Conservation (phyloP, 805 yeast genomes). For the Komagataella pastoris region DNA sequence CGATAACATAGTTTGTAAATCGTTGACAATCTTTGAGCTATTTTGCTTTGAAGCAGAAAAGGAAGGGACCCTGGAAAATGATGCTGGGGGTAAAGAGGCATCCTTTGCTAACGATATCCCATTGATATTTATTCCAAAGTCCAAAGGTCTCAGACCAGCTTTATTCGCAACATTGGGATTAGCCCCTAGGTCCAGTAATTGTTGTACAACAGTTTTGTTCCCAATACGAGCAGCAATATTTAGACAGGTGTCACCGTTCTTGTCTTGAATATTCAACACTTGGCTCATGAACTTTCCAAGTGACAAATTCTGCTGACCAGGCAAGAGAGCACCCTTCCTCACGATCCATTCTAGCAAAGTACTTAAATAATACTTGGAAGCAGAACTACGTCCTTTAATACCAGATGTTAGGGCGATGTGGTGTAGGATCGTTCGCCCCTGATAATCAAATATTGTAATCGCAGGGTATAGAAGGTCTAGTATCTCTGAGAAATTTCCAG, state of each 20-base stretch:
- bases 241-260: constrained; percentile 89
- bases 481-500: constrained; percentile 57
- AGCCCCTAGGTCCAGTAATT: constrained; percentile 79
- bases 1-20: constrained; percentile 35
- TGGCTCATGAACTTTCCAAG: constrained; percentile 48
- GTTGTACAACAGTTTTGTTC: constrained; percentile 66
- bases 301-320: constrained; percentile 28
- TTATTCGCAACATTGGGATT: constrained; percentile 68
- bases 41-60: constrained; percentile 4
- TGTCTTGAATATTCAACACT: constrained; percentile 79
- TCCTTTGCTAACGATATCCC: constrained; percentile 3
- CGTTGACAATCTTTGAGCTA: constrained; percentile 29
- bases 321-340: constrained; percentile 30
- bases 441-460: constrained; percentile 47
- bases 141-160: constrained; percentile 76
- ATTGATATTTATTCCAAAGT: constrained; percentile 58
- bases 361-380: constrained; percentile 62
- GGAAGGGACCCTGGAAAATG: background rate
- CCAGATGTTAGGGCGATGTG: constrained; percentile 77
- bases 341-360: constrained; percentile 71
- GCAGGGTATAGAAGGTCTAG: constrained; percentile 69
- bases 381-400: constrained; percentile 57
- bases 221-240: constrained; percentile 89
- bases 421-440: constrained; percentile 73
- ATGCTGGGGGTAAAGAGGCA: background rate